Conservation (phyloP, 2,329 filamentous ascomycete genomes). For the Metarhizium rileyi region DNA sequence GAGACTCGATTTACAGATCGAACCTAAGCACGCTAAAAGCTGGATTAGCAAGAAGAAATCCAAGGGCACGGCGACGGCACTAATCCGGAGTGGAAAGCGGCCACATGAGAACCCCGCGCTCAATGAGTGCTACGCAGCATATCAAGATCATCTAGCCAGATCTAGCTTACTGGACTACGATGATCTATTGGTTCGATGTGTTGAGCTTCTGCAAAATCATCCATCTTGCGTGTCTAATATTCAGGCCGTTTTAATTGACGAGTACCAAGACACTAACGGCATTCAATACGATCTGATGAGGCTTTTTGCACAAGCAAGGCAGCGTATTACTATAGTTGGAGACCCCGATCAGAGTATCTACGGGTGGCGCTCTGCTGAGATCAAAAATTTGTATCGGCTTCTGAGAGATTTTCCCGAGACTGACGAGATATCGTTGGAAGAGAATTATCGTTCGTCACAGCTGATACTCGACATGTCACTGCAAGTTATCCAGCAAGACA, state of each 20-base stretch:
- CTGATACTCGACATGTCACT: slow-evolving; percentile 73
- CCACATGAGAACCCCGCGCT: slow-evolving; percentile 46
- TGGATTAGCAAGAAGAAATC: slow-evolving; percentile 66
- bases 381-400: slow-evolving; percentile 75
- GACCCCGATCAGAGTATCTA: slow-evolving; percentile 98
- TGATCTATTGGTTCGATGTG: slow-evolving; percentile 76
- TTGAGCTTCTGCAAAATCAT: slow-evolving; percentile 62
- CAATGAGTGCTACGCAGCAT: slow-evolving; percentile 59
- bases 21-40: slow-evolving; percentile 58
- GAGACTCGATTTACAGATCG: slow-evolving; percentile 55
- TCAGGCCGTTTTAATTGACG: slow-evolving; percentile 85
- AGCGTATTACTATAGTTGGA: slow-evolving; percentile 86
- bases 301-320: slow-evolving; percentile 62
- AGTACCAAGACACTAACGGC: slow-evolving; percentile 95
- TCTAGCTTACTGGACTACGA: slow-evolving; percentile 91
- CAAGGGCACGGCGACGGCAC: slow-evolving; percentile 38
- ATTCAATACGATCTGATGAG: slow-evolving; percentile 94
- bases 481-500: slow-evolving; percentile 84
- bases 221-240: slow-evolving; percentile 82
- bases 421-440: slow-evolving; percentile 73
- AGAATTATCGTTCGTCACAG: slow-evolving; percentile 89
- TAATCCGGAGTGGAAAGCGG: slow-evolving; percentile 27
- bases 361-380: slow-evolving; percentile 87
- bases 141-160: slow-evolving; percentile 62
- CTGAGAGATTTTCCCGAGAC: slow-evolving; percentile 67